Evolutionary conservation across 176 grass and related monocot genomes (phyloP).

Genomic region (Canna indica): DNA sequence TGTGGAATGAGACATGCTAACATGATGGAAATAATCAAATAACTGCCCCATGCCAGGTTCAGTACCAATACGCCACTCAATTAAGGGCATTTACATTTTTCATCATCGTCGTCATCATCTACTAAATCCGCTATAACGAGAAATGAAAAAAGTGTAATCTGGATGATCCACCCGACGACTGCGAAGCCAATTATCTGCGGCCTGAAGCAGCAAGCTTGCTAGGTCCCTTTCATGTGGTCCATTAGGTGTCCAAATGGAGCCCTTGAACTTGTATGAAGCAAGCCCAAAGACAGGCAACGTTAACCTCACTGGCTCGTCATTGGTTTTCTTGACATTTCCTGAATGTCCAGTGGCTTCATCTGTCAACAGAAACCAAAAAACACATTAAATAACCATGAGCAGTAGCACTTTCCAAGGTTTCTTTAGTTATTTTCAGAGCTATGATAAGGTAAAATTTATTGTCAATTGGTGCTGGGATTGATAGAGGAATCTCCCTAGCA

Average conservation of each 20-base stretch:
- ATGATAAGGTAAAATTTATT: neutral
- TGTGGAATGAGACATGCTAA: neutral
- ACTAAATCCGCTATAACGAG: constrained; percentile 36
- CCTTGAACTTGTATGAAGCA: constrained; percentile 73
- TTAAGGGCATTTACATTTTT: neutral
- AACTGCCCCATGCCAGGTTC: neutral
- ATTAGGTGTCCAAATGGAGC: constrained; percentile 46
- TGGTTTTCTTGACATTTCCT: constrained; percentile 20
- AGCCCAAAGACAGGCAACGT: constrained; percentile 54
- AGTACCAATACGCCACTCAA: neutral
- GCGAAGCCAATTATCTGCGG: constrained; percentile 63
- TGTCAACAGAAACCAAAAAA: constrained; percentile 16
- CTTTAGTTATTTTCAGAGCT: neutral
- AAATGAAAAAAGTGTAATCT: constrained; percentile 61
- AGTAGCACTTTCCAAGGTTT: neutral
- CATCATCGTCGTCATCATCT: constrained; percentile 61
- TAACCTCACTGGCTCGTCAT: constrained; percentile 26
- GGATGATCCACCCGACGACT: constrained; percentile 63
- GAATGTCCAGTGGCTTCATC: constrained; percentile 19
- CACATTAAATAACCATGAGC: neutral
- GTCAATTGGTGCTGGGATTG: neutral
- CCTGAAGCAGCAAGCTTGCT: constrained; percentile 47
- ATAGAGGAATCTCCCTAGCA: neutral
- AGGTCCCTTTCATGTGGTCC: constrained; percentile 29
- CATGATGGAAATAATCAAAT: neutral